Evolutionary conservation across 1,284 basidiomycete genomes (phyloP).

Genomic region (Cutaneotrichosporon sp.): DNA sequence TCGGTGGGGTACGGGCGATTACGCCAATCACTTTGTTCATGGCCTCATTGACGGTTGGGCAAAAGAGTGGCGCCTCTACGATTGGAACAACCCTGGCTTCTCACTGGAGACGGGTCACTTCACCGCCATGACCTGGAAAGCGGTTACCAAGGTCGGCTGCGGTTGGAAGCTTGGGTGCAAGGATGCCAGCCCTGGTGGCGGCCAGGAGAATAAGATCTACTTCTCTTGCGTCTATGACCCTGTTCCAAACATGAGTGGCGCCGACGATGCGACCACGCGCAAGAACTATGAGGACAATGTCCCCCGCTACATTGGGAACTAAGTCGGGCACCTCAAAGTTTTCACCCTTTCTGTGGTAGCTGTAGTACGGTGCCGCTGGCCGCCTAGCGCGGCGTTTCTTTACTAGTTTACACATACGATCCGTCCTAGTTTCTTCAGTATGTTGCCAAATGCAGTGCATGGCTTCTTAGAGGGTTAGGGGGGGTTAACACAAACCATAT

Average conservation of each 20-base stretch:
- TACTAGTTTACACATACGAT: no score
- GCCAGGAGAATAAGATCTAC: background rate
- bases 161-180: conserved; percentile 22
- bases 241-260: background rate
- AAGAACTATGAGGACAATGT: background rate
- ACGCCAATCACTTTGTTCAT: background rate
- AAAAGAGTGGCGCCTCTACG: conserved; percentile 14
- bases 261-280: background rate
- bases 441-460: no score
- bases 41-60: conserved; percentile 14
- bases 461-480: no score
- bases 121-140: conserved; percentile 49
- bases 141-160: conserved; percentile 43
- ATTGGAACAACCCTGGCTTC: conserved; percentile 36
- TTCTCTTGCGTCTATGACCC: conserved; percentile 4
- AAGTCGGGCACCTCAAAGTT: background rate
- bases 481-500: no score
- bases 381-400: background rate
- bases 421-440: no score
- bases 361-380: background rate
- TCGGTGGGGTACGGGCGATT: background rate
- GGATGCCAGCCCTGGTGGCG: background rate
- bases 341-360: no score
- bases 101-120: conserved; percentile 36
- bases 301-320: background rate